These are phyloP conservation scores for Cladophialophora bantiana DNA, from an alignment of 2,329 filamentous ascomycete genomes.

Conservation along the genomic window DNA sequence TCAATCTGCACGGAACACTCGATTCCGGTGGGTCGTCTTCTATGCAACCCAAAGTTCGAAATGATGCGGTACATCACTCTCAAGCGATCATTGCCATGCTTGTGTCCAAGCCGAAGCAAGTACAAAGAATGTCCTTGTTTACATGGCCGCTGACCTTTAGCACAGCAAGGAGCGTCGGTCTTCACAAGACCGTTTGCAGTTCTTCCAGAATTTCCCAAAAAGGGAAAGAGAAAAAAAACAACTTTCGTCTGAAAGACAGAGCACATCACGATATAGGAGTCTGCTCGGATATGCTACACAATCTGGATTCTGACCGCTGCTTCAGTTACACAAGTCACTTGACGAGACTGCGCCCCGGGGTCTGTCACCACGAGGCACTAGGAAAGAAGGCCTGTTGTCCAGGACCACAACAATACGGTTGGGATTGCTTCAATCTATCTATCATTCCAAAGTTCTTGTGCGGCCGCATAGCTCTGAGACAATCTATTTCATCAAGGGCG, in stretches of 20 bases:
- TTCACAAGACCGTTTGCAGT: neutral
- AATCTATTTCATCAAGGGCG: neutral
- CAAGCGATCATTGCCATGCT: neutral
- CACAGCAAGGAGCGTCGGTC: neutral
- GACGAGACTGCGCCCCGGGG: neutral
- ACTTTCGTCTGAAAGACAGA: neutral
- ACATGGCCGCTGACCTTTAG: neutral
- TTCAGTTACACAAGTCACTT: neutral
- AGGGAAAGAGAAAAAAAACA: too few relatives aligned
- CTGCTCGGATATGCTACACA: neutral
- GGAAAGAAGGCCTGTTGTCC: neutral
- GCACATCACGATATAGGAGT: neutral
- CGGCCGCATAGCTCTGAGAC: neutral
- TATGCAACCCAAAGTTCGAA: neutral
- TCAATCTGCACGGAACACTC: neutral
- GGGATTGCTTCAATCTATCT: neutral
- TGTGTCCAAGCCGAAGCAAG: neutral
- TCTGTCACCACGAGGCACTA: neutral
- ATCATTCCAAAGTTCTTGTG: neutral
- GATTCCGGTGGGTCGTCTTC: neutral
- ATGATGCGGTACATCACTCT: neutral
- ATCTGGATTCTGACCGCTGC: neutral
- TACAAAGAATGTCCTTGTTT: neutral
- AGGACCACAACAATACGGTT: neutral
- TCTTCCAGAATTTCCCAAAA: neutral